Conservation (phyloP, 1,284 basidiomycete species). For the Pyrrhoderma lamaoense region DNA sequence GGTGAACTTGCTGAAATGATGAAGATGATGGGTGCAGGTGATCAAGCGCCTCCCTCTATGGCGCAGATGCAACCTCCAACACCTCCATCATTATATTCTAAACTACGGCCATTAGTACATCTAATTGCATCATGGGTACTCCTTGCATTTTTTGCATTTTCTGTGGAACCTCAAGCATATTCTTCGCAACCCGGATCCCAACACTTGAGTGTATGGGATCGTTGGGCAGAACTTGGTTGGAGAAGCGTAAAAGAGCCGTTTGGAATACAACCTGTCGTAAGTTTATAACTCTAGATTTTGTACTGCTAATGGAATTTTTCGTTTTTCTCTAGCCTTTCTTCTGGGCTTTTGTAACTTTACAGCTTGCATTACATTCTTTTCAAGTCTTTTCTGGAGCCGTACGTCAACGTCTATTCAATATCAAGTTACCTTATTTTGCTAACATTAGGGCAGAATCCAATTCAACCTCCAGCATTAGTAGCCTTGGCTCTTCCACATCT, state of each 20-base stretch:
- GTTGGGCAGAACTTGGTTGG: conserved; percentile 49
- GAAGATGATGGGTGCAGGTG: conserved; percentile 1
- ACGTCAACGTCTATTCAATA: conserved; percentile 26
- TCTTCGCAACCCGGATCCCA: conserved; percentile 20
- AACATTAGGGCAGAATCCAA: conserved; percentile 39
- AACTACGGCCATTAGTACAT: conserved; percentile 57
- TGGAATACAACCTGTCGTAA: conserved; percentile 50
- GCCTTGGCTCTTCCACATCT: conserved; percentile 54
- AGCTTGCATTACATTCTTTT: conserved; percentile 60
- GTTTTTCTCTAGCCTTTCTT: conserved; percentile 56
- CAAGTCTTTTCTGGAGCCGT: conserved; percentile 64
- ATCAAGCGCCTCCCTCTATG: conserved; percentile 3
- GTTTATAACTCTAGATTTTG: conserved; percentile 22
- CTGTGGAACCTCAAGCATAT: conserved; percentile 47
- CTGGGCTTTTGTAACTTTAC: conserved; percentile 66
- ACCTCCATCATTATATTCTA: conserved; percentile 43
- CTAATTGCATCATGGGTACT: conserved; percentile 53
- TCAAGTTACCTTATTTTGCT: conserved; percentile 11
- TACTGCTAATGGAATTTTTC: neutral
- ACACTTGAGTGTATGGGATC: conserved; percentile 32
- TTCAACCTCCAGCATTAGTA: conserved; percentile 51
- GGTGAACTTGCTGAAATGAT: neutral
- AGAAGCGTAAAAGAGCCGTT: conserved; percentile 27
- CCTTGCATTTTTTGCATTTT: conserved; percentile 61
- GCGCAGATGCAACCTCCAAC: conserved; percentile 28